These are phyloP conservation scores for Bacterosira constricta DNA, from an alignment of 108 stramenopile genomes.

Conservation along the genomic window DNA sequence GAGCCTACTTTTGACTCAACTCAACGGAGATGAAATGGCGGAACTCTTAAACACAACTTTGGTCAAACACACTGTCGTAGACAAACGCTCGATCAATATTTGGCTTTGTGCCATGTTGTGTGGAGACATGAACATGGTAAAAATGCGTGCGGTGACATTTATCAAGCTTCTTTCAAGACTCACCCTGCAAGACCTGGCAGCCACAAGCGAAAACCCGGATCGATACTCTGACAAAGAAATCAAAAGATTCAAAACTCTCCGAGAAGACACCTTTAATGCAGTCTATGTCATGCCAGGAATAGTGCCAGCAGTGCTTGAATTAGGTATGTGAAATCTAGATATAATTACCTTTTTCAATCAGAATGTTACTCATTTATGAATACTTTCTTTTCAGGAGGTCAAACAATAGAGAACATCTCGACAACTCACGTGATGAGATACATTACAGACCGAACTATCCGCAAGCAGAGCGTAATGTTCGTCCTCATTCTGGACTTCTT, in stretches of 20 bases:
- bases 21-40: conserved; percentile 26
- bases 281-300: conserved; percentile 32
- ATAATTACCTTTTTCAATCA: too few relatives aligned
- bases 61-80: conserved; percentile 30
- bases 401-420: conserved; percentile 32
- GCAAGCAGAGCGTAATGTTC: conserved; percentile 42
- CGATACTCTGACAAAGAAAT: conserved; percentile 43
- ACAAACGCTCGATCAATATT: conserved; percentile 49
- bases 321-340: too few relatives aligned
- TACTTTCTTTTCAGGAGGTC: too few relatives aligned
- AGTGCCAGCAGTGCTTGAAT: conserved; percentile 40
- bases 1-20: conserved; percentile 24
- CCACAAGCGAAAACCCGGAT: conserved; percentile 31
- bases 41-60: conserved; percentile 17
- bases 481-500: conserved; percentile 44
- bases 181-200: conserved; percentile 35
- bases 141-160: conserved; percentile 38
- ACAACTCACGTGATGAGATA: conserved; percentile 49
- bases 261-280: conserved; percentile 34
- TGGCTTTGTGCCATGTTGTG: conserved; percentile 51
- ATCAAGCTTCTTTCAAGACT: conserved; percentile 44
- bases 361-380: too few relatives aligned
- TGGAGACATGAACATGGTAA: conserved; percentile 39
- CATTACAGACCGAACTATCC: conserved; percentile 40
- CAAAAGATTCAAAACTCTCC: conserved; percentile 23